Conservation (phyloP, 1,284 basidiomycete species). For the Cutaneotrichosporon cutaneum region DNA sequence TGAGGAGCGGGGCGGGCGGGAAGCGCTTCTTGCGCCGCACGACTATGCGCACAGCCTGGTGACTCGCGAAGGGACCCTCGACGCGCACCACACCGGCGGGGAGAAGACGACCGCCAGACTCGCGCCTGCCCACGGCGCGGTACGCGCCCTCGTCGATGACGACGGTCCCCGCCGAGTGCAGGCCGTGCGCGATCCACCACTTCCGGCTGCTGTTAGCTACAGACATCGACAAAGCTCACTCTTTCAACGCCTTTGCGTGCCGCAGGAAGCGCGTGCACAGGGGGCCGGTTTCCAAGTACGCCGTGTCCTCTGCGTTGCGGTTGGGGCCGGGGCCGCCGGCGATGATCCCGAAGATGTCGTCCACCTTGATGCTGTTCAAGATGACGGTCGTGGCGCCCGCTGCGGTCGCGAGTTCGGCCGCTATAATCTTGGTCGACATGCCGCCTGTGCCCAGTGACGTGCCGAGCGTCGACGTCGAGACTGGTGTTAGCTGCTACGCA, state of each 20-base stretch:
- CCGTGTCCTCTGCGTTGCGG: slow-evolving; percentile 32
- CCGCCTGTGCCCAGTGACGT: slow-evolving; percentile 94
- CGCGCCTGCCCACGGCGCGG: slow-evolving; percentile 73
- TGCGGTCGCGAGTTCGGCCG: slow-evolving; percentile 93
- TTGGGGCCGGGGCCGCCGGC: slow-evolving; percentile 53
- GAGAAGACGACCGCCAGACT: slow-evolving; percentile 85
- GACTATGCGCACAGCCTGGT: slow-evolving; percentile 86
- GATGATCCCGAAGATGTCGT: slow-evolving; percentile 78
- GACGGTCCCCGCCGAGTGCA: slow-evolving; percentile 81
- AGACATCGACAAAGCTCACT: slow-evolving; percentile 47
- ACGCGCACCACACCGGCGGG: slow-evolving; percentile 87
- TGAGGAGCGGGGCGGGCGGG: slow-evolving; percentile 41
- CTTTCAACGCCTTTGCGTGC: slow-evolving; percentile 70
- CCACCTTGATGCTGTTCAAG: slow-evolving; percentile 74
- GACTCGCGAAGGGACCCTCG: slow-evolving; percentile 84
- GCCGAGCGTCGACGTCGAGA: slow-evolving; percentile 86
- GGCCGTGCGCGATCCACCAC: slow-evolving; percentile 91
- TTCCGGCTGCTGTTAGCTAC: slow-evolving; percentile 60
- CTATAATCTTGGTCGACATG: slow-evolving; percentile 99
- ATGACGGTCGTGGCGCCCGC: slow-evolving; percentile 96
- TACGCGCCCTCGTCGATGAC: slow-evolving; percentile 82
- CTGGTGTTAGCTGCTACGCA: slow-evolving; percentile 56
- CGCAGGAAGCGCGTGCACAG: slow-evolving; percentile 87
- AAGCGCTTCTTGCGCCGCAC: slow-evolving; percentile 56
- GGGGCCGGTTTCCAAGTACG: slow-evolving; percentile 37